A percentile compares a stretch with the other conserved stretches of the same genome.
Conservation (phyloP, 352 stramenopile genomes). For the Pythium insidiosum region DNA sequence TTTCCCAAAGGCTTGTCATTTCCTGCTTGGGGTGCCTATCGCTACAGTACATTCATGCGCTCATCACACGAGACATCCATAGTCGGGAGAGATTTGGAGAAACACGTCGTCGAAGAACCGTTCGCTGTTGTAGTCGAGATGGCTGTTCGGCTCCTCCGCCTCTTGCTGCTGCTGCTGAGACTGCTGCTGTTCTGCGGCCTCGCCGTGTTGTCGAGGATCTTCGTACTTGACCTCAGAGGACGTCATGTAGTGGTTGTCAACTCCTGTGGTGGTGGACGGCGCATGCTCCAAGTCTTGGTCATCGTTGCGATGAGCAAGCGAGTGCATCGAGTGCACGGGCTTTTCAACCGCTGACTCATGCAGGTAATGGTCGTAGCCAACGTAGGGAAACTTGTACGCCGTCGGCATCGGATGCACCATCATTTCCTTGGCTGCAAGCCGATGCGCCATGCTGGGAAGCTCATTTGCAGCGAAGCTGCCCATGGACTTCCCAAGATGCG, state of each 20-base stretch:
- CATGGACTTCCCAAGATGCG: conserved; percentile 2
- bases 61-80: conserved; percentile 64
- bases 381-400: conserved; percentile 20
- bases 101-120: conserved; percentile 75
- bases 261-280: conserved; percentile 15
- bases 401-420: neutral
- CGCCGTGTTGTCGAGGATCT: conserved; percentile 37
- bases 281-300: conserved; percentile 13
- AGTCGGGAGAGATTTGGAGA: conserved; percentile 68
- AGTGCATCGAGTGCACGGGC: neutral
- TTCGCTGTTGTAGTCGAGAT: conserved; percentile 64
- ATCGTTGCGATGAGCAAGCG: conserved; percentile 13
- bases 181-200: conserved; percentile 9
- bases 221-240: conserved; percentile 42
- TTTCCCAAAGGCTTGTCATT: too few species aligned
- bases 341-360: conserved; percentile 11
- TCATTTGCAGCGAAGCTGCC: conserved; percentile 7
- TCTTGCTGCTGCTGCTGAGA: conserved; percentile 22
- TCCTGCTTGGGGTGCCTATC: too few species aligned
- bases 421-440: conserved; percentile 6
- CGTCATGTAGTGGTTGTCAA: conserved; percentile 28
- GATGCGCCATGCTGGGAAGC: conserved; percentile 13
- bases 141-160: conserved; percentile 30
- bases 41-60: too few species aligned
- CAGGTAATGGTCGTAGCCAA: conserved; percentile 22